A percentile compares a stretch with the other conserved stretches of the same genome.
These are phyloP conservation scores for Canna indica DNA, from an alignment of 176 grass and related monocot species.

Conservation along the genomic window DNA sequence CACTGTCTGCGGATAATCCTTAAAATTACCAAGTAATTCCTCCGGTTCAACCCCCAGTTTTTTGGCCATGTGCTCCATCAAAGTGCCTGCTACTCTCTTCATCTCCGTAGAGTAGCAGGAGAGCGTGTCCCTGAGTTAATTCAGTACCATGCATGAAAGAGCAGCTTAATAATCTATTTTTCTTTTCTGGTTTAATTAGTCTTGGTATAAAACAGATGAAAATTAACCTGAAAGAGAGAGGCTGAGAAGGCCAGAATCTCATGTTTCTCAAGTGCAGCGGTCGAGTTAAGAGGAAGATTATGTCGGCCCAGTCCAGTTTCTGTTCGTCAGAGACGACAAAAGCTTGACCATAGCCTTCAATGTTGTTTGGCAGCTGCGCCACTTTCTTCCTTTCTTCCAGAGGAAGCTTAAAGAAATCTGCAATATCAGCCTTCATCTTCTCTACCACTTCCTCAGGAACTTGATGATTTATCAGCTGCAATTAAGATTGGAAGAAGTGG, in stretches of 20 bases:
- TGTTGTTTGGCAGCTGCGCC: constrained; percentile 19
- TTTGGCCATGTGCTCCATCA: constrained; percentile 30
- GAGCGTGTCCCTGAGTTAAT: not conserved
- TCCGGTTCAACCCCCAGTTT: constrained; percentile 33
- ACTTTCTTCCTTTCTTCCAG: constrained; percentile 32
- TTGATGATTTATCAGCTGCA: constrained; percentile 39
- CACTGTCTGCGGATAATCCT: constrained; percentile 25
- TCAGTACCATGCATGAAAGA: not conserved
- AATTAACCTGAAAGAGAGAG: constrained; percentile 31
- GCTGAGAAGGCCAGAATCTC: constrained; percentile 38
- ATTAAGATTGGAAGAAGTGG: no score
- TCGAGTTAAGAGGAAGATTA: constrained; percentile 21
- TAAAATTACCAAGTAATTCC: constrained; percentile 17
- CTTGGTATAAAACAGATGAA: no score
- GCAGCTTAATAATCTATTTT: no score
- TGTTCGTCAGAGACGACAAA: constrained; percentile 55
- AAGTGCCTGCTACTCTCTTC: constrained; percentile 25
- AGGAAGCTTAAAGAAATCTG: no score
- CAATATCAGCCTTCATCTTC: constrained; percentile 12
- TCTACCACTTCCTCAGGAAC: constrained; percentile 28
- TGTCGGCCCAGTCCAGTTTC: constrained; percentile 63
- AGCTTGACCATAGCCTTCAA: constrained; percentile 54
- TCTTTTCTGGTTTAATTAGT: no score
- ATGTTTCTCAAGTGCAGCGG: constrained; percentile 22
- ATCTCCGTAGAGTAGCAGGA: constrained; percentile 17